Percentiles rank a stretch among this genome's conserved stretches.
These are phyloP conservation scores for Cadophora gregata DNA, from an alignment of 2,329 filamentous ascomycete genomes.

Conservation along the genomic window DNA sequence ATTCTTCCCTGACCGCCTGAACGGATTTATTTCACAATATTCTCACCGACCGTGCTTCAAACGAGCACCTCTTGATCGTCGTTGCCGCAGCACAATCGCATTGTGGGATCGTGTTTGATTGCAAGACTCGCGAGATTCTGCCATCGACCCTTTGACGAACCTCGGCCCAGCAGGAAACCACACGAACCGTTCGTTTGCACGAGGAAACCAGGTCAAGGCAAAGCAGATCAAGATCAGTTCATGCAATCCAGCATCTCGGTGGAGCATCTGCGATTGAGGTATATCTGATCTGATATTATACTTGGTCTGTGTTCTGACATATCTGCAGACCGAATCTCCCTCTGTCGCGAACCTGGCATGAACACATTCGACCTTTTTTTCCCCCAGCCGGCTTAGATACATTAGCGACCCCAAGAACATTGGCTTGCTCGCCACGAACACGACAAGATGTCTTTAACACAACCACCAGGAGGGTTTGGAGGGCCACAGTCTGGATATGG, in stretches of 20 bases:
- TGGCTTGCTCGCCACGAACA: not conserved
- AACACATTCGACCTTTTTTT: not conserved
- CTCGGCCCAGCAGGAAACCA: not conserved
- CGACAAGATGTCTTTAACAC: conserved; percentile 19
- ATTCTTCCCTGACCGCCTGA: conserved; percentile 3
- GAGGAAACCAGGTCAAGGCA: not conserved
- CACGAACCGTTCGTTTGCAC: not conserved
- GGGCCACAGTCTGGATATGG: conserved; percentile 8
- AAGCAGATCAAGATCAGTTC: conserved; percentile 11
- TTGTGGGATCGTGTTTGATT: not conserved
- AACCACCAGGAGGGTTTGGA: conserved; percentile 9
- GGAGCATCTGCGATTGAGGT: conserved; percentile 12
- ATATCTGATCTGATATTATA: conserved; percentile 12
- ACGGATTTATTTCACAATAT: not conserved
- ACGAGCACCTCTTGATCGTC: conserved; percentile 3
- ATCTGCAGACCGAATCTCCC: not conserved
- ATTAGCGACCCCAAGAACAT: not conserved
- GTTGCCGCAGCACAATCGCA: not conserved
- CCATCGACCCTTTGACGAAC: not conserved
- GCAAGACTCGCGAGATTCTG: not conserved
- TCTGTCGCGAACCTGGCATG: not conserved
- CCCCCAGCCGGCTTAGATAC: not conserved
- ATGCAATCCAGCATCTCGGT: not conserved
- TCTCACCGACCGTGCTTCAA: conserved; percentile 13
- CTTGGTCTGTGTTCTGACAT: not conserved